Percentiles rank a stretch among this genome's conserved stretches.
Evolutionary conservation across 2,329 filamentous ascomycete genomes (phyloP).

Genomic region (Cucurbitaria berberidis): DNA sequence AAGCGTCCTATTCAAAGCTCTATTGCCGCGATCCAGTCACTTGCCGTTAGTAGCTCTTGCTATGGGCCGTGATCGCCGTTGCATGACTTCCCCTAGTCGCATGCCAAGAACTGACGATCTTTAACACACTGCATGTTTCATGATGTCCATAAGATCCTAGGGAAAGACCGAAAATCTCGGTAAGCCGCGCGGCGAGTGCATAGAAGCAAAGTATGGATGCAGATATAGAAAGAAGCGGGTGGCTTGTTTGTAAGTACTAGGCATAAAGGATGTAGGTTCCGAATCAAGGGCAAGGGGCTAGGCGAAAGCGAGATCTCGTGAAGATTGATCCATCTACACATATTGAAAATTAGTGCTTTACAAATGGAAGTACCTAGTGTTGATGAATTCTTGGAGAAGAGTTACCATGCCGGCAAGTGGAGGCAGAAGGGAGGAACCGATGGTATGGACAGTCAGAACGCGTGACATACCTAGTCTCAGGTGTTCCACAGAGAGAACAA

Average conservation of each 20-base stretch:
- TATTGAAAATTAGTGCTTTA: not conserved
- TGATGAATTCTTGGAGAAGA: not conserved
- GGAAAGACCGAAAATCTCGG: not conserved
- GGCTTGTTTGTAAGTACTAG: too few relatives aligned
- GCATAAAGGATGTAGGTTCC: too few relatives aligned
- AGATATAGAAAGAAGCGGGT: not conserved
- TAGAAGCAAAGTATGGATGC: not conserved
- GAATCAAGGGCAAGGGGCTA: too few relatives aligned
- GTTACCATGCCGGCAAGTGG: not conserved
- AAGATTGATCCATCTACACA: not conserved
- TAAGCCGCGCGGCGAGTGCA: not conserved
- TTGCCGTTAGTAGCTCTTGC: not conserved
- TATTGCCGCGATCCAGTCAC: slow-evolving; percentile 1
- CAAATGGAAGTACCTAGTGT: not conserved
- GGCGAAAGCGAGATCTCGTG: too few relatives aligned
- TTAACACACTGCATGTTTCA: slow-evolving; percentile 15
- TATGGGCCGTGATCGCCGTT: slow-evolving; percentile 3
- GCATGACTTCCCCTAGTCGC: not conserved
- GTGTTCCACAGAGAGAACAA: not conserved
- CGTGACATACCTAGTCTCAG: not conserved
- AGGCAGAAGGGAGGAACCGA: not conserved
- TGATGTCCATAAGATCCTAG: not conserved
- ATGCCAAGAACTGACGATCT: slow-evolving; percentile 1
- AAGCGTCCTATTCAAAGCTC: slow-evolving; percentile 8
- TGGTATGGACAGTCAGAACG: not conserved